Percentiles rank a stretch among this genome's conserved stretches.
phyloP scores from a whole-genome alignment of 805 yeast genomes.

The Metschnikowia lachancei region DNA sequence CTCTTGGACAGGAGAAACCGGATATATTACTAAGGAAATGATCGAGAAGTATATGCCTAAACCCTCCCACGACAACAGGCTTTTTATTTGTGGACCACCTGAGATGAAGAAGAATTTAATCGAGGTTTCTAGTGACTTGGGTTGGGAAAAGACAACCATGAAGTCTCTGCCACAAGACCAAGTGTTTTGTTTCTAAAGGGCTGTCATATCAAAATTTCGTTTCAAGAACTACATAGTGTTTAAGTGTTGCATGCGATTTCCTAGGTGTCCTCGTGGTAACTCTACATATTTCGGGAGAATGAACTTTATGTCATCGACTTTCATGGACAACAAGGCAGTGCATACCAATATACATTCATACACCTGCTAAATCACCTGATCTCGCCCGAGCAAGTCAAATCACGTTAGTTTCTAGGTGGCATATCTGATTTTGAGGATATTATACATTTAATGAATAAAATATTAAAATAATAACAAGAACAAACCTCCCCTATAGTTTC shows the following conservation, averaged over 20 bases:
- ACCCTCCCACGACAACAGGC: slow-evolving; percentile 47
- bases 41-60: slow-evolving; percentile 52
- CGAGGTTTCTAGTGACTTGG: slow-evolving; percentile 52
- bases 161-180: slow-evolving; percentile 50
- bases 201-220: not conserved
- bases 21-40: slow-evolving; percentile 59
- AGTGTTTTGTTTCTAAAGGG: slow-evolving; percentile 51
- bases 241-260: not conserved
- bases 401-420: no score
- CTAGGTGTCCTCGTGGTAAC: no score
- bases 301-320: no score
- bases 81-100: slow-evolving; percentile 74
- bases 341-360: not conserved
- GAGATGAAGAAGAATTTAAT: slow-evolving; percentile 58
- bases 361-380: no score
- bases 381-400: not conserved
- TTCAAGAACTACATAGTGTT: not conserved
- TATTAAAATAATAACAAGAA: no score
- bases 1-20: slow-evolving; percentile 57
- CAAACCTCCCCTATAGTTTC: no score
- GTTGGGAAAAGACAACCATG: slow-evolving; percentile 54
- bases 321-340: not conserved
- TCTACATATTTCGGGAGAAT: no score
- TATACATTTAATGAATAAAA: no score
- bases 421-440: no score